Conservation (phyloP, 1,139 yeast species). For the Kodamaea anthophila region DNA sequence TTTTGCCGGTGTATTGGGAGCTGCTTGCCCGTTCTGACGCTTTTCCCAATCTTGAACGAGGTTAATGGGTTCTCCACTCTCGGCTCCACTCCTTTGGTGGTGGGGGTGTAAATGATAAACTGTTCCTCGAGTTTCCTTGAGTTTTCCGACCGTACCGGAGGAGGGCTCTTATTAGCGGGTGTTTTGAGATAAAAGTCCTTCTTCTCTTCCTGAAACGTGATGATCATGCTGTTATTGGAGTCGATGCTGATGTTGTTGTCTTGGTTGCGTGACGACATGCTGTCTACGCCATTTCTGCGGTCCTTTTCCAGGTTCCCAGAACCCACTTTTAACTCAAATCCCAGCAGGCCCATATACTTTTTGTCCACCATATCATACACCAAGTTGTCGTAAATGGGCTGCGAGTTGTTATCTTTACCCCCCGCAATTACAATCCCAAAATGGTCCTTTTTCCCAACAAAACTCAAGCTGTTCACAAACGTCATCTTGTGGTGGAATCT, state of each 20-base stretch:
- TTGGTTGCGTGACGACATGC: constrained; percentile 9
- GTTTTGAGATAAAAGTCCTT: constrained; percentile 12
- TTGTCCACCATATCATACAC: constrained; percentile 49
- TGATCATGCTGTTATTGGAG: constrained; percentile 29
- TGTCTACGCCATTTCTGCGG: constrained; percentile 10
- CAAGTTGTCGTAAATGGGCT: constrained; percentile 36
- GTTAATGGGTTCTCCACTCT: constrained; percentile 27
- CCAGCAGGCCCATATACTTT: constrained; percentile 32
- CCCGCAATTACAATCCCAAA: constrained; percentile 56
- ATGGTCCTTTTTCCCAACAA: constrained; percentile 42
- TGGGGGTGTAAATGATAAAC: constrained; percentile 35
- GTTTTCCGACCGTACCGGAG: constrained; percentile 5
- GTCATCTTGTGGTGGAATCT: constrained; percentile 52
- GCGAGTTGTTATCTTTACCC: constrained; percentile 45
- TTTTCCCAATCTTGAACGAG: constrained; percentile 31
- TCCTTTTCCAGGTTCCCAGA: constrained; percentile 9
- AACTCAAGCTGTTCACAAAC: constrained; percentile 34
- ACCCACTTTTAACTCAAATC: constrained; percentile 21
- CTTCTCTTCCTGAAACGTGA: constrained; percentile 27
- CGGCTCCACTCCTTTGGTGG: constrained; percentile 10
- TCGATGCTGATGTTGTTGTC: constrained; percentile 20
- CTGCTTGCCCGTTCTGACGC: constrained; percentile 27
- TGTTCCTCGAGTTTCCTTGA: constrained; percentile 20
- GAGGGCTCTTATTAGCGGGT: background rate
- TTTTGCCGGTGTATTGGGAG: constrained; percentile 21